Percentiles rank a stretch among this genome's conserved stretches.
Conservation (phyloP, 148 eudicot species). For the Silene conica region DNA sequence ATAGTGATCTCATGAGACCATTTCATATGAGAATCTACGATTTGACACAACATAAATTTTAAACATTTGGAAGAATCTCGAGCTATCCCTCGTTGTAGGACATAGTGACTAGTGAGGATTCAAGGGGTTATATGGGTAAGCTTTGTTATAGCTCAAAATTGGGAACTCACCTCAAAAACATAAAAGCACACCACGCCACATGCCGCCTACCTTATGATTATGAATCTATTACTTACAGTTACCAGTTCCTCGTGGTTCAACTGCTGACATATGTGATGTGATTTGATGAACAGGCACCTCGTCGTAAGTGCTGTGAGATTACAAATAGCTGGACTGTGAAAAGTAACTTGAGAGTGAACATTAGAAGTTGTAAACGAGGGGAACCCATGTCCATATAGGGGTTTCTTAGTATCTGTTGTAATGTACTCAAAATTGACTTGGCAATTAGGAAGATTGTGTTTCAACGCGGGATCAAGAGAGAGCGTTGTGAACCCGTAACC, state of each 20-base stretch:
- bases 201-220: neutral
- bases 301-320: constrained; percentile 69
- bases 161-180: neutral
- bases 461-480: neutral
- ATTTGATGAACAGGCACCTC: constrained; percentile 44
- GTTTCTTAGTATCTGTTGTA: constrained; percentile 3
- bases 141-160: neutral
- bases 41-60: no score
- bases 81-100: neutral
- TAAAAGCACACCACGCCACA: neutral
- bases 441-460: neutral
- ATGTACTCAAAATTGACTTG: neutral
- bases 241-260: neutral
- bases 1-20: no score
- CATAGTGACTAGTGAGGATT: neutral
- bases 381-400: constrained; percentile 47
- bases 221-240: neutral
- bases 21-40: no score
- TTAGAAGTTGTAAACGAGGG: constrained; percentile 45
- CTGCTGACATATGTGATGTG: constrained; percentile 10
- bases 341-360: constrained; percentile 40
- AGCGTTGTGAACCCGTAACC: neutral
- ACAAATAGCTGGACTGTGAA: constrained; percentile 26
- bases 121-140: neutral
- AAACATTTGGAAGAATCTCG: neutral